These are phyloP conservation scores for Candida krabiensis DNA, from an alignment of 805 yeast species.

Conservation along the genomic window DNA sequence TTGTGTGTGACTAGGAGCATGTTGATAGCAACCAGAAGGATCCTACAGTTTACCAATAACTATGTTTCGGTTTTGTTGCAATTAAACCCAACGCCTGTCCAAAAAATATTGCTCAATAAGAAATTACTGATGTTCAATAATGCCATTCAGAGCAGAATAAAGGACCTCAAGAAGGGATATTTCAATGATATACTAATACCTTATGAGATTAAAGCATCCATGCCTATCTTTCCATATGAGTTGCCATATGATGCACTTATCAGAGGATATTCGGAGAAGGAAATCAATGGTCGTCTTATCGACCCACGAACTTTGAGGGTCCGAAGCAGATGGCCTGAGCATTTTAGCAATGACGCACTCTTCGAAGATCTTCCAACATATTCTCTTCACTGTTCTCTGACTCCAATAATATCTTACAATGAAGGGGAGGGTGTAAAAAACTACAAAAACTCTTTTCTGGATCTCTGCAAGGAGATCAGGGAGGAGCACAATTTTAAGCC, in stretches of 20 bases:
- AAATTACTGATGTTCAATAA: slow-evolving; percentile 16
- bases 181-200: slow-evolving; percentile 22
- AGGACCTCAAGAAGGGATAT: slow-evolving; percentile 22
- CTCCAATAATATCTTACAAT: slow-evolving; percentile 27
- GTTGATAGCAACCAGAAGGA: slow-evolving; percentile 9
- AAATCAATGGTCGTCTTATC: slow-evolving; percentile 17
- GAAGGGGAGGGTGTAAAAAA: slow-evolving; percentile 5
- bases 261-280: slow-evolving; percentile 19
- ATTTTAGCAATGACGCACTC: slow-evolving; percentile 18
- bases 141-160: slow-evolving; percentile 14
- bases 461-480: slow-evolving; percentile 9
- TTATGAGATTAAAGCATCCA: slow-evolving; percentile 6
- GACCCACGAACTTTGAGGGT: slow-evolving; percentile 20
- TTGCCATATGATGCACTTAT: slow-evolving; percentile 25
- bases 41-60: slow-evolving; percentile 2
- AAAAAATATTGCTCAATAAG: slow-evolving; percentile 14
- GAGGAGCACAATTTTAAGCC: slow-evolving; percentile 4
- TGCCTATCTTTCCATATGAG: slow-evolving; percentile 19
- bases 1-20: too few species aligned
- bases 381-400: slow-evolving; percentile 22
- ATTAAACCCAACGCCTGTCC: slow-evolving; percentile 14
- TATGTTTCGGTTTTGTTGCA: slow-evolving; percentile 18
- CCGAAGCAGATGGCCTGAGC: slow-evolving; percentile 23
- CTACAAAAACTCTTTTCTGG: slow-evolving; percentile 14
- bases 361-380: slow-evolving; percentile 12